These are phyloP conservation scores for Saccharomyces mikatae DNA, from an alignment of 805 yeast species.

Conservation along the genomic window DNA sequence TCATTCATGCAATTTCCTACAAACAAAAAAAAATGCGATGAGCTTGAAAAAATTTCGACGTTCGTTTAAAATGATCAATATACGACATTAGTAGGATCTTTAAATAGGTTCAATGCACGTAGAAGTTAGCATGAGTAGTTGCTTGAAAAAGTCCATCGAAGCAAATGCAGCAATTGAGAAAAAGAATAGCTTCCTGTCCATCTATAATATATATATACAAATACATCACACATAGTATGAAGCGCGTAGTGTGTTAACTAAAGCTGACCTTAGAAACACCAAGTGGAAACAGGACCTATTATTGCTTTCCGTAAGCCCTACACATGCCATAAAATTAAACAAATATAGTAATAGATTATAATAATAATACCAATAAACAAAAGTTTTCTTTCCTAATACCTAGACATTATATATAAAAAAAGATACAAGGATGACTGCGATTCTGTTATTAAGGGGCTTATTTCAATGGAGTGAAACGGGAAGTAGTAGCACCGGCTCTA, in stretches of 20 bases:
- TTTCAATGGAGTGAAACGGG: slow-evolving; percentile 69
- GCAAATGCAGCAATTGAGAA: neutral
- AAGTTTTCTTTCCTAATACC: neutral
- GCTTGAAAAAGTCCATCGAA: too few relatives aligned
- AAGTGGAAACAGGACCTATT: neutral
- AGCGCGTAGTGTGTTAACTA: neutral
- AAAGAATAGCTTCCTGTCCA: neutral
- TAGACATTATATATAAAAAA: neutral
- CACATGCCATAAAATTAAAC: neutral
- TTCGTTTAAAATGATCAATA: neutral
- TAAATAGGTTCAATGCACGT: neutral
- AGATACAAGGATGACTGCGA: neutral
- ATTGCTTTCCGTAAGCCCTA: neutral
- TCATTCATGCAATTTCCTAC: neutral
- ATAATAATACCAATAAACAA: neutral
- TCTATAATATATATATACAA: neutral
- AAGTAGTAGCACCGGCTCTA: slow-evolving; percentile 83
- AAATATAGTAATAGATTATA: slow-evolving; percentile 4
- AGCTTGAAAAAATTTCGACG: neutral
- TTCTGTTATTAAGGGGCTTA: slow-evolving; percentile 22
- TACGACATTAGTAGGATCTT: neutral
- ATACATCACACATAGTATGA: neutral
- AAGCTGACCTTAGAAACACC: neutral
- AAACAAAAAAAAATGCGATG: neutral
- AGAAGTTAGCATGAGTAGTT: neutral